Percentiles rank a stretch among this genome's conserved stretches.
Conservation (phyloP, 139 green algal genomes). For the Tetradesmus obliquus region DNA sequence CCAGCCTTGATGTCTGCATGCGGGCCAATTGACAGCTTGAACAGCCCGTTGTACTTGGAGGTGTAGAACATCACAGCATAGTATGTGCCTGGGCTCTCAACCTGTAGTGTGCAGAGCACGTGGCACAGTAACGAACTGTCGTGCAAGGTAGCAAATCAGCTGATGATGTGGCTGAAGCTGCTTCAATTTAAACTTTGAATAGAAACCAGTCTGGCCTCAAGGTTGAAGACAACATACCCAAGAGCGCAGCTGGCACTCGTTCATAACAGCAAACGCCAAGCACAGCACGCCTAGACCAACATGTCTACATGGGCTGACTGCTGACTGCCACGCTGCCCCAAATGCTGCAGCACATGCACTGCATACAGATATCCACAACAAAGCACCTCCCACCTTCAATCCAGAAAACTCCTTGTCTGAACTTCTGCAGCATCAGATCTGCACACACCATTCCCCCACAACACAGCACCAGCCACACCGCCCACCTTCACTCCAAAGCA, state of each 20-base stretch:
- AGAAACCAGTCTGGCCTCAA: background rate
- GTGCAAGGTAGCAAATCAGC: background rate
- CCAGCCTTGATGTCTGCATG: background rate
- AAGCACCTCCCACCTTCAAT: too few relatives aligned
- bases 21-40: constrained; percentile 3
- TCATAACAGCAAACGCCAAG: too few relatives aligned
- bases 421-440: too few relatives aligned
- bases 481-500: background rate
- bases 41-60: background rate
- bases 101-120: background rate
- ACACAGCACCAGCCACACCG: background rate
- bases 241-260: too few relatives aligned
- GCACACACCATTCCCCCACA: too few relatives aligned
- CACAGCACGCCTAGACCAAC: too few relatives aligned
- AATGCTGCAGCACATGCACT: too few relatives aligned
- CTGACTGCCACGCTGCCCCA: too few relatives aligned
- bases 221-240: too few relatives aligned
- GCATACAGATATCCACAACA: too few relatives aligned
- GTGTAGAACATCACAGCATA: background rate
- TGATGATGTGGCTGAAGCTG: background rate
- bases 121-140: background rate
- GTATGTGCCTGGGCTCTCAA: background rate
- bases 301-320: too few relatives aligned
- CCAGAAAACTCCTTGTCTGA: too few relatives aligned
- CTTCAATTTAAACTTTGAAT: background rate